These are phyloP conservation scores for Fusarium chaquense DNA, from an alignment of 2,329 filamentous ascomycete species.

Conservation along the genomic window DNA sequence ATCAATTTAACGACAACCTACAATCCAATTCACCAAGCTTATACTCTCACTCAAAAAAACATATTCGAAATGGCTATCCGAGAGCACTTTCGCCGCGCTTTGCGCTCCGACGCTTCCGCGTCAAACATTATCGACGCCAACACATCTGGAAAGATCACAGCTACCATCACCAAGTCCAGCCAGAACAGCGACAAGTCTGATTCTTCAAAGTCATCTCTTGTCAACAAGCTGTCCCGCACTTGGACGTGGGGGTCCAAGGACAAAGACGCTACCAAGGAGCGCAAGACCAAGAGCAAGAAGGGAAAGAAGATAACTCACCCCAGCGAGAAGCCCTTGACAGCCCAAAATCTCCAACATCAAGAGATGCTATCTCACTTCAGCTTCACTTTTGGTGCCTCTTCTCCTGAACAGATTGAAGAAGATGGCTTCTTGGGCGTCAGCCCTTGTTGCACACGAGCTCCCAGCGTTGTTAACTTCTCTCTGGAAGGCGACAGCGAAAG, in stretches of 20 bases:
- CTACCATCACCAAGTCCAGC: constrained; percentile 48
- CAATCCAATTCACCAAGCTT: constrained; percentile 8
- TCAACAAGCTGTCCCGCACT: constrained; percentile 49
- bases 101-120: constrained; percentile 53
- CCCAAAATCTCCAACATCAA: constrained; percentile 61
- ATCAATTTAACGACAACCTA: constrained; percentile 6
- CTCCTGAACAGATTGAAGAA: constrained; percentile 51
- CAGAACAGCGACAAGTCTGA: constrained; percentile 45
- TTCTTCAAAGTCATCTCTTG: constrained; percentile 48
- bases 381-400: constrained; percentile 59
- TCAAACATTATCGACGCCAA: constrained; percentile 52
- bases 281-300: constrained; percentile 49
- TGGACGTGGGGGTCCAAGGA: constrained; percentile 51
- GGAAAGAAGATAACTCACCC: constrained; percentile 53
- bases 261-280: constrained; percentile 48
- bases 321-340: constrained; percentile 59
- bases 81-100: constrained; percentile 57
- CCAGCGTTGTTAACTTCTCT: constrained; percentile 52
- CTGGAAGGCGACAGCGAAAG: constrained; percentile 41
- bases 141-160: constrained; percentile 47
- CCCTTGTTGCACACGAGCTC: constrained; percentile 58
- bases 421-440: constrained; percentile 56
- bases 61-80: constrained; percentile 56
- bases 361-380: constrained; percentile 61
- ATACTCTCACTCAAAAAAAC: constrained; percentile 5